phyloP scores from a whole-genome alignment of 2,329 filamentous ascomycete genomes.

The Pseudophaeomoniella oleicola region DNA sequence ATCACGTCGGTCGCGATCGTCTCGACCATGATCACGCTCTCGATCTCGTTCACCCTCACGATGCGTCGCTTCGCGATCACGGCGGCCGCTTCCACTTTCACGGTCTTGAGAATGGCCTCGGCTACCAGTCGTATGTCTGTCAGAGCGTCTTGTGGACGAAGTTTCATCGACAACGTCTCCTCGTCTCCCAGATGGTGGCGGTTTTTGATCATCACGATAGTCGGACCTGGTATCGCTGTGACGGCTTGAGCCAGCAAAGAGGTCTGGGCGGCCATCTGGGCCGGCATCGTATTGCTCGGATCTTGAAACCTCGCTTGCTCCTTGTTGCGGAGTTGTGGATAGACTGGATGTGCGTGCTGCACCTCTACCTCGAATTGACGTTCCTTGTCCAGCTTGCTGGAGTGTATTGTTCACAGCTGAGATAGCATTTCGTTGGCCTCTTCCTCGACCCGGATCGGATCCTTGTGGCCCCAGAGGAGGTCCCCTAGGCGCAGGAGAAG shows the following conservation, averaged over 20 bases:
- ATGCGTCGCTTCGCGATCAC: too few relatives aligned
- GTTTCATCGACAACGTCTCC: conserved; percentile 21
- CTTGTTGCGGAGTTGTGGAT: conserved; percentile 17
- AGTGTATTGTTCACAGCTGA: conserved; percentile 31
- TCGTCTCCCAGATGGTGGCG: conserved; percentile 15
- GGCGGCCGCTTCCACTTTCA: conserved; percentile 7
- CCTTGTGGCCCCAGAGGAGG: conserved; percentile 22
- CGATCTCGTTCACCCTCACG: conserved; percentile 3
- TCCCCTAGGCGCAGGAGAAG: conserved; percentile 19
- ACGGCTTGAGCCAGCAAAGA: conserved; percentile 15
- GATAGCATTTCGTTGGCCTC: conserved; percentile 28
- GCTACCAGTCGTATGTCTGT: conserved; percentile 15
- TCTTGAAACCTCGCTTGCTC: conserved; percentile 10
- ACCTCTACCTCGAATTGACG: conserved; percentile 25
- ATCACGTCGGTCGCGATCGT: conserved; percentile 6
- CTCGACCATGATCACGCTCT: conserved; percentile 9
- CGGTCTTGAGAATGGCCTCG: conserved; percentile 10
- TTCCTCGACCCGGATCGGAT: conserved; percentile 22
- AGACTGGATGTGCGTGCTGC: conserved; percentile 16
- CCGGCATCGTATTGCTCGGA: conserved; percentile 4
- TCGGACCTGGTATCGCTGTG: not conserved
- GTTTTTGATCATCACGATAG: not conserved
- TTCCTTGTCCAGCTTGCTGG: conserved; percentile 24
- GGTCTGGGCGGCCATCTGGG: conserved; percentile 15
- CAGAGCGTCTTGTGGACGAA: conserved; percentile 18